Percentiles rank a stretch among this genome's conserved stretches.
These are phyloP conservation scores for Fusarium domesticum DNA, from an alignment of 2,329 filamentous ascomycete genomes.

Conservation along the genomic window DNA sequence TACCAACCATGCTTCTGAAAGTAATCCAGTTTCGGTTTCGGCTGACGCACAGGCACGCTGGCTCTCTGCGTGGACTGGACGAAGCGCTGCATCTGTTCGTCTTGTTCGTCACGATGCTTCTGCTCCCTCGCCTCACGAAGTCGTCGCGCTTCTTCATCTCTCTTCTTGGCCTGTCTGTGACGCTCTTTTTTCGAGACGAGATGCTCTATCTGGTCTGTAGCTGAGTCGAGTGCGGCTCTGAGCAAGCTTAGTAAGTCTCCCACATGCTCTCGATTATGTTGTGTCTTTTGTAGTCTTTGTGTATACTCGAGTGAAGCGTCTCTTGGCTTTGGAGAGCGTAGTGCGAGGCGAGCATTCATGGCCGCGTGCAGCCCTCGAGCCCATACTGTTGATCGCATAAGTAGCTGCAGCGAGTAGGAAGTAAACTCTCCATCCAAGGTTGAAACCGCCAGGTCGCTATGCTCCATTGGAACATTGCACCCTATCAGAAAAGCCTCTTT, in stretches of 20 bases:
- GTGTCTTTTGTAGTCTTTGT: neutral
- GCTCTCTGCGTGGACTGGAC: conserved; percentile 15
- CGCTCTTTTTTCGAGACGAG: conserved; percentile 2
- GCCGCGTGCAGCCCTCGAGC: conserved; percentile 10
- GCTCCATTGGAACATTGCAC: neutral
- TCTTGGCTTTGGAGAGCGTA: conserved; percentile 3
- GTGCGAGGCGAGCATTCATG: conserved; percentile 10
- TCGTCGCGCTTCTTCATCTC: conserved; percentile 6
- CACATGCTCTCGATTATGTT: conserved; percentile 6
- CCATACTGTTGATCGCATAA: conserved; percentile 19
- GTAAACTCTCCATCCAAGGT: conserved; percentile 20
- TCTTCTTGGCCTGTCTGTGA: conserved; percentile 4
- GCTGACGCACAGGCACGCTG: neutral
- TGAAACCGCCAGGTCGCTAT: neutral
- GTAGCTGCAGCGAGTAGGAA: conserved; percentile 9
- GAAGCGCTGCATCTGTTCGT: conserved; percentile 21
- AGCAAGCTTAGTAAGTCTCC: neutral
- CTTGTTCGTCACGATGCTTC: conserved; percentile 1
- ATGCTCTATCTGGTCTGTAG: conserved; percentile 6
- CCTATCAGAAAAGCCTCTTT: conserved; percentile 22
- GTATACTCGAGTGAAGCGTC: neutral
- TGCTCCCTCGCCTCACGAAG: conserved; percentile 5
- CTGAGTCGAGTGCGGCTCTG: conserved; percentile 7
- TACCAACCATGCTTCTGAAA: conserved; percentile 26
- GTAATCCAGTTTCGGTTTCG: conserved; percentile 12